A percentile compares a stretch with the other conserved stretches of the same genome.
Conservation (phyloP, 2,329 filamentous ascomycete genomes). For the Purpureocillium lavendulum region DNA sequence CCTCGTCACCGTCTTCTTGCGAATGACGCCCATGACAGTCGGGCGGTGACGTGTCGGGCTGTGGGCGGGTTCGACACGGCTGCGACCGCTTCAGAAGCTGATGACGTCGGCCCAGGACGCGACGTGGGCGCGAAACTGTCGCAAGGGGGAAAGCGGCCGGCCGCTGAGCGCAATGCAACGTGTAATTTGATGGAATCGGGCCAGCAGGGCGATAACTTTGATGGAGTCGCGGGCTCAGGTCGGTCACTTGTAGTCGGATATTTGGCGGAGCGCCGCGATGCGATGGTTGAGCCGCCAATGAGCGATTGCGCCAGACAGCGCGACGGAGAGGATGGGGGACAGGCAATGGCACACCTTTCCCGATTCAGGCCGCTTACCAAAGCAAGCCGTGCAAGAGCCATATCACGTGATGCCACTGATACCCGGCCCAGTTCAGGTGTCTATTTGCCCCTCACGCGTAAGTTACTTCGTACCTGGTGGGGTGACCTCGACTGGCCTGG, state of each 20-base stretch:
- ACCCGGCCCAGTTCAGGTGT: too few species aligned
- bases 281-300: neutral
- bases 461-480: too few species aligned
- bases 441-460: too few species aligned
- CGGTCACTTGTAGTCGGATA: slow-evolving; percentile 8
- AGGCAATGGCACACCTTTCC: neutral
- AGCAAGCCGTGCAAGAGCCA: too few species aligned
- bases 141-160: slow-evolving; percentile 11
- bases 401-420: slow-evolving; percentile 2
- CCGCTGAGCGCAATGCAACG: slow-evolving; percentile 10
- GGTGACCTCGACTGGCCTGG: too few species aligned
- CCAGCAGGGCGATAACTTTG: slow-evolving; percentile 7
- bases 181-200: slow-evolving; percentile 20
- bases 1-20: slow-evolving; percentile 84
- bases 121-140: slow-evolving; percentile 2
- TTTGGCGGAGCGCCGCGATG: slow-evolving; percentile 8
- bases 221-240: slow-evolving; percentile 8
- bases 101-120: slow-evolving; percentile 11
- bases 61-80: too few species aligned
- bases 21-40: slow-evolving; percentile 75
- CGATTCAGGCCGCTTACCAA: neutral
- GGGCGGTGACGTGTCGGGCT: neutral
- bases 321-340: neutral
- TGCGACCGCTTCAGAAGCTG: neutral
- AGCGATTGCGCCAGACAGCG: neutral